phyloP scores from a whole-genome alignment of 2,329 filamentous ascomycete genomes.

The Pyrenochaeta sp. region DNA sequence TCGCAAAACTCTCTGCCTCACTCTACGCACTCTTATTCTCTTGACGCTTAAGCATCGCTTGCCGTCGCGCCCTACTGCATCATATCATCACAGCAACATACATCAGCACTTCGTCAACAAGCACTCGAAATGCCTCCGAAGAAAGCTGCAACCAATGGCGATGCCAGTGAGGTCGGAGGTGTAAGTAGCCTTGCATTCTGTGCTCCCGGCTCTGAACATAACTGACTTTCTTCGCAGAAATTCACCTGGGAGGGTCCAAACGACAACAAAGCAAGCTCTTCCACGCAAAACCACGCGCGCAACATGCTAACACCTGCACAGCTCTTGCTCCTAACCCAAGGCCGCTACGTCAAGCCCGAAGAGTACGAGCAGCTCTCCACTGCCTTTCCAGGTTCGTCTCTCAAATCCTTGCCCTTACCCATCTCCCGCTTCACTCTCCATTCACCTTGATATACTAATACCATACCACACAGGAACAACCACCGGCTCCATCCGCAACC shows the following conservation, averaged over 20 bases:
- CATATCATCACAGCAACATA: not conserved
- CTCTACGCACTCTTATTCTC: not conserved
- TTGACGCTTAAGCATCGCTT: not conserved
- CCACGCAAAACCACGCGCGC: constrained; percentile 28
- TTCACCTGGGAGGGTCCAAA: constrained; percentile 25
- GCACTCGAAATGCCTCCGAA: constrained; percentile 14
- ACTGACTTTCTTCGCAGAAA: constrained; percentile 4
- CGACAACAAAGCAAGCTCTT: constrained; percentile 13
- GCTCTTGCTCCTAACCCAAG: constrained; percentile 31
- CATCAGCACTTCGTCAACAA: not conserved
- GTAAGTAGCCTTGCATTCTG: not conserved
- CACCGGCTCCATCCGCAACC: constrained; percentile 26
- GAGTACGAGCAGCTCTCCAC: constrained; percentile 25
- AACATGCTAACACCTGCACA: constrained; percentile 16
- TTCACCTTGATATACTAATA: not conserved
- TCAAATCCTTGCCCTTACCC: not conserved
- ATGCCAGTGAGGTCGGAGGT: not conserved
- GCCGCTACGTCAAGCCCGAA: constrained; percentile 18
- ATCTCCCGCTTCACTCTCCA: not conserved
- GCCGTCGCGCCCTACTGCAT: not conserved
- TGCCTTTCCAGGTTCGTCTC: constrained; percentile 22
- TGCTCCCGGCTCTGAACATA: not conserved
- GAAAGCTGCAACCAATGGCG: constrained; percentile 4
- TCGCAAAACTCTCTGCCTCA: not conserved
- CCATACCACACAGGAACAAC: constrained; percentile 8